Base-by-base conservation (phyloP, 164 flowering plant species). In the Stephania yunnanensis region DNA sequence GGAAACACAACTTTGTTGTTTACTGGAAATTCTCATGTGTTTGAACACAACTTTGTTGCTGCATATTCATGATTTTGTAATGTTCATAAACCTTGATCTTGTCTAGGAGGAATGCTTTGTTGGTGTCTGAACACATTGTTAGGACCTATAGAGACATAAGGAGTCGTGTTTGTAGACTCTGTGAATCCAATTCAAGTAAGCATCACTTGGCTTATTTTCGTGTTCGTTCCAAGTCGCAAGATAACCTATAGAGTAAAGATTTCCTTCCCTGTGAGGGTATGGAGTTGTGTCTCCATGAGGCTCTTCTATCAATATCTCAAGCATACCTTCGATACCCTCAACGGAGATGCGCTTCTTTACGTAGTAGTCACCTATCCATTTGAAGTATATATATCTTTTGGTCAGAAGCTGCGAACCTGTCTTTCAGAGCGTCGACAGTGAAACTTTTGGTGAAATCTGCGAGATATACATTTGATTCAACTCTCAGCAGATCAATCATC, bases 401-500 rank as follows among this genome's bases (percentile, higher is more conserved):
- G 31, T 58, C 48, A 19, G 52, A 73, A 29, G 66, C 42, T 8
- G 68, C 48, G 63, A 73, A 73, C 29, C 68, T 73, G 45, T 73
- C 31, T 29, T 44, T 72, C 36, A 73, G 63, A 61, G 48, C 52
- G 7, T 73, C 68, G 7, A 73, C 75, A 4, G 68, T 73, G 48
- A 63, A 31, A 7, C 15, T 75, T 22, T 77, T 52, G 6, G 46
- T 15, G 13, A 66, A 71, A 6, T 76, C 80, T 17, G 71, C 69
- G 6, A 78, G 68, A 50, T 46, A 78, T 10, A 72, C 72, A 46
- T 48, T 30, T 44, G 70, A 48, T 66, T 78, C 74, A 9, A 70
- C 42, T 74, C 75, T 79, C 78, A 75, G 71, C 30, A 74, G 63
- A 71, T 79, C 81, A 42, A 79, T 75, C 72, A 79, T 67, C 15